phyloP scores from a whole-genome alignment of 2,329 filamentous ascomycete species.

The Colletotrichum coccodes region DNA sequence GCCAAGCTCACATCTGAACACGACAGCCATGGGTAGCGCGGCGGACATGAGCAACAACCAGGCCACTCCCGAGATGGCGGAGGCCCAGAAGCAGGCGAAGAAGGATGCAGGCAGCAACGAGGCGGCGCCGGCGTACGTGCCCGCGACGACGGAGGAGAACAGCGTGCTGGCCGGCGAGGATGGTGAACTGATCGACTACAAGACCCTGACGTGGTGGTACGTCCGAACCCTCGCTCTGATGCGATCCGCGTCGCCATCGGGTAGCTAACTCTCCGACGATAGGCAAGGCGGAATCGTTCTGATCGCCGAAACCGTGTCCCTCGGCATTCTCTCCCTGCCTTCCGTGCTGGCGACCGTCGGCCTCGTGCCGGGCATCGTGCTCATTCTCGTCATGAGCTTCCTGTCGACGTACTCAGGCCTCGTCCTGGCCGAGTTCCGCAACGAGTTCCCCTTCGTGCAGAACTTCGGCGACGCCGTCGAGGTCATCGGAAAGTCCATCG shows the following conservation, averaged over 20 bases:
- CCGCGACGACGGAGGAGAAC: conserved; percentile 20
- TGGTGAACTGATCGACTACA: conserved; percentile 45
- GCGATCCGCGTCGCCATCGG: no score
- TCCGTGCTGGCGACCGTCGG: conserved; percentile 79
- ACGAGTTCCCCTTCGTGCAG: conserved; percentile 74
- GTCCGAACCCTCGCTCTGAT: conserved; percentile 15
- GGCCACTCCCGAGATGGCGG: conserved; percentile 23
- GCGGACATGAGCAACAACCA: not conserved
- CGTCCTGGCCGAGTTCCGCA: conserved; percentile 73
- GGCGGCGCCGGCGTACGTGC: conserved; percentile 18
- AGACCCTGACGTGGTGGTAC: conserved; percentile 51
- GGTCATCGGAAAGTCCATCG: conserved; percentile 57
- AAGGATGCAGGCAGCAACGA: conserved; percentile 4
- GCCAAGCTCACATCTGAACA: not conserved
- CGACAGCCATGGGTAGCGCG: not conserved
- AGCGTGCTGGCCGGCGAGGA: conserved; percentile 26
- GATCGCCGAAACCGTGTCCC: conserved; percentile 56
- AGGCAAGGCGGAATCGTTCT: conserved; percentile 57
- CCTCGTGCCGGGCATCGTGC: conserved; percentile 76
- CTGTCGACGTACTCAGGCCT: conserved; percentile 73
- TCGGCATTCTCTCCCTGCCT: conserved; percentile 76
- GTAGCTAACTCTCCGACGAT: not conserved
- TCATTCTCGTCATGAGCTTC: conserved; percentile 74
- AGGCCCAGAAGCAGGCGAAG: conserved; percentile 7
- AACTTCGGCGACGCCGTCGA: conserved; percentile 74